phyloP scores from a whole-genome alignment of 2,329 filamentous ascomycete genomes.

The Apiospora kogelbergensis region DNA sequence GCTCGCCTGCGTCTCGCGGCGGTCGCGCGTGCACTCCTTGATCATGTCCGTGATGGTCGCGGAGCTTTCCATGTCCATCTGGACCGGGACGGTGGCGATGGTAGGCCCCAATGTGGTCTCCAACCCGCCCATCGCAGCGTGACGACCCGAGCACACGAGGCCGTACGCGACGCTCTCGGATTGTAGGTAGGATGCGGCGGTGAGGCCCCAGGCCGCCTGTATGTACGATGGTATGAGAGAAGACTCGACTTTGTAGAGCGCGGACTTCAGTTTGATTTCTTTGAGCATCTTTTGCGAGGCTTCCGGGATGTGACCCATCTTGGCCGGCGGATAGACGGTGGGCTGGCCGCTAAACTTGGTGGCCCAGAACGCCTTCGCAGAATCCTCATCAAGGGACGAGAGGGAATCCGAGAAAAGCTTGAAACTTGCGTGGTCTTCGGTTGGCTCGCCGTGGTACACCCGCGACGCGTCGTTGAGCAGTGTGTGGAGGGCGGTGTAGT shows the following conservation, averaged over 20 bases:
- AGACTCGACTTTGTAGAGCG: background rate
- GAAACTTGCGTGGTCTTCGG: slow-evolving; percentile 10
- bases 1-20: slow-evolving; percentile 26
- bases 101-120: slow-evolving; percentile 24
- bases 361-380: slow-evolving; percentile 18
- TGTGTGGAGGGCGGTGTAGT: slow-evolving; percentile 1
- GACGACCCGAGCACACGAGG: slow-evolving; percentile 29
- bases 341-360: slow-evolving; percentile 15
- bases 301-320: background rate
- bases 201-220: slow-evolving; percentile 19
- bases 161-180: slow-evolving; percentile 17
- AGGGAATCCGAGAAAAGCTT: slow-evolving; percentile 14
- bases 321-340: slow-evolving; percentile 12
- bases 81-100: slow-evolving; percentile 43
- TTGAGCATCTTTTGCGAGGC: background rate
- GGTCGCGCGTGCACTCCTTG: slow-evolving; percentile 11
- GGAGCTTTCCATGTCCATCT: slow-evolving; percentile 26
- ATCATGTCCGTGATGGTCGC: slow-evolving; percentile 22
- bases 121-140: slow-evolving; percentile 16
- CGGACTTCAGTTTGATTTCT: background rate
- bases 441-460: slow-evolving; percentile 12
- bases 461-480: slow-evolving; percentile 11
- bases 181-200: slow-evolving; percentile 12
- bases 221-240: slow-evolving; percentile 15
- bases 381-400: slow-evolving; percentile 10